Percentiles rank a stretch among this genome's conserved stretches.
Conservation (phyloP, 352 stramenopile species). For the Phytophthora hybrid region DNA sequence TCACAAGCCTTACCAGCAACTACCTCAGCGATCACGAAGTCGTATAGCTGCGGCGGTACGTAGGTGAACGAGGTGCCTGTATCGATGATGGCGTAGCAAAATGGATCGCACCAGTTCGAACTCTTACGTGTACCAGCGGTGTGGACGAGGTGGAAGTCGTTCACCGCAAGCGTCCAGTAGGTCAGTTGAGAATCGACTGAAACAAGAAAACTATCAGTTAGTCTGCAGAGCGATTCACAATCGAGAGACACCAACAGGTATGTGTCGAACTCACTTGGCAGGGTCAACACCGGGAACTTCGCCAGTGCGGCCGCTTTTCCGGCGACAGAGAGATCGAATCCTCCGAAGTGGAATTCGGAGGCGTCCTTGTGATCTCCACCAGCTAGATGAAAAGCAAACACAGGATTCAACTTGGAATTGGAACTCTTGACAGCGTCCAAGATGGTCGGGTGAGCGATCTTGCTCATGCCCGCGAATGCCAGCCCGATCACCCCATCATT, state of each 20-base stretch:
- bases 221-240: not conserved
- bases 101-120: slow-evolving; percentile 41
- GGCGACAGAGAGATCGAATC: slow-evolving; percentile 48
- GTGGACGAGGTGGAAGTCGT: slow-evolving; percentile 42
- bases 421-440: slow-evolving; percentile 41
- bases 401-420: slow-evolving; percentile 38
- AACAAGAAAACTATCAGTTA: not conserved
- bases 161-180: slow-evolving; percentile 65
- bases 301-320: slow-evolving; percentile 31
- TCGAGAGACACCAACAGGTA: not conserved
- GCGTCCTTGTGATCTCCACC: slow-evolving; percentile 19
- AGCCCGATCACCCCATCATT: slow-evolving; percentile 67
- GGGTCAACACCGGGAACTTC: slow-evolving; percentile 53
- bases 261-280: slow-evolving; percentile 32
- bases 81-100: slow-evolving; percentile 70
- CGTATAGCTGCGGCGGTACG: slow-evolving; percentile 49
- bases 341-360: slow-evolving; percentile 61
- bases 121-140: not conserved
- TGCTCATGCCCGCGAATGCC: slow-evolving; percentile 61
- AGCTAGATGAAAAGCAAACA: slow-evolving; percentile 63
- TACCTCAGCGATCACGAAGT: slow-evolving; percentile 48
- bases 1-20: slow-evolving; percentile 44
- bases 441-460: slow-evolving; percentile 53
- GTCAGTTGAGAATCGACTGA: slow-evolving; percentile 39
- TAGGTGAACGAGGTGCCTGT: slow-evolving; percentile 63